Percentiles rank a stretch among this genome's conserved stretches.
These are phyloP conservation scores for Lizanozyma gosingica DNA, from an alignment of 1,139 yeast genomes.

Conservation along the genomic window DNA sequence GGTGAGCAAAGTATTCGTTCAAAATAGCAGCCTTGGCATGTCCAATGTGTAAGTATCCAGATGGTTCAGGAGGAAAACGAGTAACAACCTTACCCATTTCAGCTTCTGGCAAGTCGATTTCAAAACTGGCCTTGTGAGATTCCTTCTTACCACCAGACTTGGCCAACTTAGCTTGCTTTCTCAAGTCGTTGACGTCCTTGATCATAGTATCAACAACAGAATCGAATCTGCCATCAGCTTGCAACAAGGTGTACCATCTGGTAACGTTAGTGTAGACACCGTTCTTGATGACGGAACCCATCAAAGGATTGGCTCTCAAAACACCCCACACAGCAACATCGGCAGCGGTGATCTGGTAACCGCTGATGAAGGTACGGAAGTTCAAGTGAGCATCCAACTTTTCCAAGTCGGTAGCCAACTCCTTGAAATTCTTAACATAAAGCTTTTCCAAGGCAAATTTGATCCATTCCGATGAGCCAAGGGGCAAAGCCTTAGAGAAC, in stretches of 20 bases:
- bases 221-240: constrained; percentile 57
- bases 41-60: constrained; percentile 90
- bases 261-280: constrained; percentile 77
- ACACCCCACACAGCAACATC: constrained; percentile 94
- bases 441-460: constrained; percentile 61
- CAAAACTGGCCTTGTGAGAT: constrained; percentile 83
- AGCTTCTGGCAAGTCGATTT: constrained; percentile 86
- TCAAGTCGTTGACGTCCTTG: constrained; percentile 62
- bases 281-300: constrained; percentile 83
- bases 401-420: constrained; percentile 69
- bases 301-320: constrained; percentile 83
- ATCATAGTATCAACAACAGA: constrained; percentile 59
- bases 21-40: constrained; percentile 96
- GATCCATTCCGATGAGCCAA: constrained; percentile 51
- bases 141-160: constrained; percentile 63
- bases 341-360: constrained; percentile 58
- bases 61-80: constrained; percentile 89
- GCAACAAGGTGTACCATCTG: constrained; percentile 86
- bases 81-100: constrained; percentile 90
- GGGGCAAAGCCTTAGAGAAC: constrained; percentile 31
- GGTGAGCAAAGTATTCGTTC: constrained; percentile 91
- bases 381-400: constrained; percentile 75
- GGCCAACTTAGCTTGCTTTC: constrained; percentile 57
- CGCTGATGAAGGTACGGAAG: constrained; percentile 72
- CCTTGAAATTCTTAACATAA: constrained; percentile 80